phyloP scores from a whole-genome alignment of 176 grass and related monocot genomes.

The Oryza longistaminata region DNA sequence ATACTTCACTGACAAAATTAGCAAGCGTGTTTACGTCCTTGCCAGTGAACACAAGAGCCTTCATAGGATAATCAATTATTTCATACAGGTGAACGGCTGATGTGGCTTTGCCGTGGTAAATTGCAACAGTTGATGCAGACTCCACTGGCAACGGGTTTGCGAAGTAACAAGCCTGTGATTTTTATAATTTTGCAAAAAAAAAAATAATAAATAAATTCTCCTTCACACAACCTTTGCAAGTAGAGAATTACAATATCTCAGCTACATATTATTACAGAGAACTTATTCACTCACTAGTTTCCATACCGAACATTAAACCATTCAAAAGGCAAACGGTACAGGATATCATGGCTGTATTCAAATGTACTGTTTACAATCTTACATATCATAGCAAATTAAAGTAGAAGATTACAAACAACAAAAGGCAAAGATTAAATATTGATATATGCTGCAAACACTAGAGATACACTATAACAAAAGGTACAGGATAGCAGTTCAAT shows the following conservation, averaged over 20 bases:
- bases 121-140: slow-evolving; percentile 39
- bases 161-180: slow-evolving; percentile 66
- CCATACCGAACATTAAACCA: slow-evolving; percentile 6
- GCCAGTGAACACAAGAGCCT: slow-evolving; percentile 53
- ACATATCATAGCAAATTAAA: not conserved
- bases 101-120: slow-evolving; percentile 38
- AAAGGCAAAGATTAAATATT: not conserved
- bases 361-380: not conserved
- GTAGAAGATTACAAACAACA: not conserved
- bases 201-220: slow-evolving; percentile 24
- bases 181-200: not conserved
- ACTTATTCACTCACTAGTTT: not conserved
- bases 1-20: slow-evolving; percentile 46
- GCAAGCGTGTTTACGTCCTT: slow-evolving; percentile 40
- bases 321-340: too few species aligned
- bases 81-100: slow-evolving; percentile 45
- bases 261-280: not conserved
- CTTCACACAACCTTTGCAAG: slow-evolving; percentile 10
- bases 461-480: not conserved
- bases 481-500: not conserved
- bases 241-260: not conserved
- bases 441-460: not conserved
- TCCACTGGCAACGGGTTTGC: slow-evolving; percentile 70
- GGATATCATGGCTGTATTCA: not conserved
- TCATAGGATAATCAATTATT: slow-evolving; percentile 66